Conservation (phyloP, 2,329 filamentous ascomycete species). For the Exophiala viscosa region DNA sequence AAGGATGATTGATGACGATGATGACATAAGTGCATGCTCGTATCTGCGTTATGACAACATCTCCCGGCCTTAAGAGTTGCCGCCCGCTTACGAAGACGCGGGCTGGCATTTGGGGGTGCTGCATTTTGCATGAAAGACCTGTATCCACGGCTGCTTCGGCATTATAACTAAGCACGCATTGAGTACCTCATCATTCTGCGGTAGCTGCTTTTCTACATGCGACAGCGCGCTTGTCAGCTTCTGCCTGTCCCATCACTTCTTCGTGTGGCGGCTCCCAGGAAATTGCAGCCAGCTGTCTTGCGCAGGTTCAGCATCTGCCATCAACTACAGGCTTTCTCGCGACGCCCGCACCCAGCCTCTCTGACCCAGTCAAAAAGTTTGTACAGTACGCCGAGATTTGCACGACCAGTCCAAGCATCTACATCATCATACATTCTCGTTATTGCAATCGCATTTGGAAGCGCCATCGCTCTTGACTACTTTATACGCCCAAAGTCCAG, state of each 20-base stretch:
- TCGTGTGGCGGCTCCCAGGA: slow-evolving; percentile 1
- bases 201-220: slow-evolving; percentile 13
- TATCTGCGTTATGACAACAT: too few relatives aligned
- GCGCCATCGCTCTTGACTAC: slow-evolving; percentile 19
- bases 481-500: slow-evolving; percentile 5
- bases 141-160: too few relatives aligned
- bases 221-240: slow-evolving; percentile 15
- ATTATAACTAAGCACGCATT: too few relatives aligned
- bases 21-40: too few relatives aligned
- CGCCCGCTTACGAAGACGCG: too few relatives aligned
- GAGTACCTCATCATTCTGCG: too few relatives aligned
- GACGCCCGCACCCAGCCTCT: background rate
- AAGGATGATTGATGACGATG: too few relatives aligned
- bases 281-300: background rate
- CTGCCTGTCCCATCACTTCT: slow-evolving; percentile 7
- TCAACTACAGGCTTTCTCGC: background rate
- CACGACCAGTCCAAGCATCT: slow-evolving; percentile 14
- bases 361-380: background rate
- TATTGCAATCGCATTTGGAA: slow-evolving; percentile 15
- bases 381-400: background rate
- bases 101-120: too few relatives aligned
- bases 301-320: background rate
- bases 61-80: too few relatives aligned
- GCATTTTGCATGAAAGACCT: too few relatives aligned
- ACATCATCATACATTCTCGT: slow-evolving; percentile 20